A percentile compares a stretch with the other conserved stretches of the same genome.
phyloP scores from a whole-genome alignment of 305 asterid genomes.

The Fraxinus paxiana region DNA sequence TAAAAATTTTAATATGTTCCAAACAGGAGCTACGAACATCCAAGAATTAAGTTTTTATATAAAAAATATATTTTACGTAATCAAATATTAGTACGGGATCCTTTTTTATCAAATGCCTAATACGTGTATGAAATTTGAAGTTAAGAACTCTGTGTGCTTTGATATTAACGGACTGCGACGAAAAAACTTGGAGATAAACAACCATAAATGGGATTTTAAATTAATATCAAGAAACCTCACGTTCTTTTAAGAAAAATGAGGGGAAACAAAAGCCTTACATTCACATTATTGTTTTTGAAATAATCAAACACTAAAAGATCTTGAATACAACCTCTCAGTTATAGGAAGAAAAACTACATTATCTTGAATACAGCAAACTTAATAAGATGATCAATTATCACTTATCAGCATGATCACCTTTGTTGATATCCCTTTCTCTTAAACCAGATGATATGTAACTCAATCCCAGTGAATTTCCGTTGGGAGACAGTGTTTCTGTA shows the following conservation, averaged over 20 bases:
- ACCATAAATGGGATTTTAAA: not conserved
- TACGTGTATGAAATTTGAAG: not conserved
- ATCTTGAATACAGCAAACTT: not conserved
- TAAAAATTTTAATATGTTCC: too few relatives aligned
- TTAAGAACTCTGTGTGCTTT: not conserved
- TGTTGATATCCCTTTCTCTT: slow-evolving; percentile 40
- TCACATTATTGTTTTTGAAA: not conserved
- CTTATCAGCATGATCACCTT: slow-evolving; percentile 20
- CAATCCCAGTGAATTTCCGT: slow-evolving; percentile 29
- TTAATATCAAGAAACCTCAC: not conserved
- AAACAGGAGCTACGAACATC: not conserved
- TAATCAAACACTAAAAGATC: not conserved
- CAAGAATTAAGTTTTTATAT: not conserved
- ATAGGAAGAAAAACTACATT: not conserved
- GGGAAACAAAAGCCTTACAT: slow-evolving; percentile 2
- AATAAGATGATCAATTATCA: not conserved
- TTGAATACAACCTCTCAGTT: not conserved
- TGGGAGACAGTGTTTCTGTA: slow-evolving; percentile 16
- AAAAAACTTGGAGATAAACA: not conserved
- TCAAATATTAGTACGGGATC: not conserved
- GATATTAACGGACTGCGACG: not conserved
- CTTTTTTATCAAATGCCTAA: not conserved
- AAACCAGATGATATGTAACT: slow-evolving; percentile 43
- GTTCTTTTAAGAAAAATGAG: not conserved
- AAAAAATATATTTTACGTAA: not conserved